These are phyloP conservation scores for Silene conica DNA, from an alignment of 148 eudicot genomes.

Conservation along the genomic window DNA sequence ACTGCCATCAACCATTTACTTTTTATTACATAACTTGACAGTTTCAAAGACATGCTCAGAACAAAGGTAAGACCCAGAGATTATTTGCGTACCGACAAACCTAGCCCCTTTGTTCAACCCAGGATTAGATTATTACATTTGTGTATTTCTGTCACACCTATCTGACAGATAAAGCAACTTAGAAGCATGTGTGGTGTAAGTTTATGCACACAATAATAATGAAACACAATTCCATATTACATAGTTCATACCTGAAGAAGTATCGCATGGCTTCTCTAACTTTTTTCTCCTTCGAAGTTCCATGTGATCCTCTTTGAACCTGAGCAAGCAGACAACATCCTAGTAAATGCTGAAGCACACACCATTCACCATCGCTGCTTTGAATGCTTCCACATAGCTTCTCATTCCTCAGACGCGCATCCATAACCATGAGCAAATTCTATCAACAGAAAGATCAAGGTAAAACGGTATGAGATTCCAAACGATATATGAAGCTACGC, in stretches of 20 bases:
- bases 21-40: neutral
- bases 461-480: slow-evolving; percentile 11
- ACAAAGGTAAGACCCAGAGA: no score
- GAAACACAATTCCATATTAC: neutral
- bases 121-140: neutral
- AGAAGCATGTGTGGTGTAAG: neutral
- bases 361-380: slow-evolving; percentile 59
- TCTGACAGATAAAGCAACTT: neutral
- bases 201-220: neutral
- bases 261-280: slow-evolving; percentile 77
- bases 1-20: neutral
- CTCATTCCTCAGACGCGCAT: slow-evolving; percentile 64
- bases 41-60: no score
- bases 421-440: slow-evolving; percentile 71
- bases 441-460: slow-evolving; percentile 26
- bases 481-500: neutral
- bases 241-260: slow-evolving; percentile 69
- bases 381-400: slow-evolving; percentile 69
- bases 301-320: slow-evolving; percentile 50
- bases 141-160: neutral
- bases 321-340: slow-evolving; percentile 92
- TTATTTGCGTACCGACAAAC: no score
- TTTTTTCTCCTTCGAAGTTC: slow-evolving; percentile 52
- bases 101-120: no score
- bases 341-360: slow-evolving; percentile 69